phyloP scores from a whole-genome alignment of 2,329 filamentous ascomycete species.

The Fusarium sarcochroum region DNA sequence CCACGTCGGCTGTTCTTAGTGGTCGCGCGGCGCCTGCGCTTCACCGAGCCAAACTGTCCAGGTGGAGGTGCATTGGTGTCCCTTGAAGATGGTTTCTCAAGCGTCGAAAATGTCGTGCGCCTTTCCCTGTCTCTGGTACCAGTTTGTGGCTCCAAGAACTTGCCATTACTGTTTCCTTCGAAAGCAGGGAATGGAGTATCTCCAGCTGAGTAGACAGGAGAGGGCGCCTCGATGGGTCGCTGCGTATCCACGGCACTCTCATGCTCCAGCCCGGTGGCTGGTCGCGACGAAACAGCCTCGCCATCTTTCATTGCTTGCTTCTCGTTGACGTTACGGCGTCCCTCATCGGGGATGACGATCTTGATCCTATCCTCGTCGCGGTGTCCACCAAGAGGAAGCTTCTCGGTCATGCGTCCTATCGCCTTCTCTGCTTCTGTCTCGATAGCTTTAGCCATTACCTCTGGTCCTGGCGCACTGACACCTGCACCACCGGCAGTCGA shows the following conservation, averaged over 20 bases:
- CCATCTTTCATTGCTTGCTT: conserved; percentile 56
- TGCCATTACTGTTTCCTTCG: conserved; percentile 54
- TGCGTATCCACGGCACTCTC: conserved; percentile 45
- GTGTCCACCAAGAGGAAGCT: conserved; percentile 36
- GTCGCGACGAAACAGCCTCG: conserved; percentile 28
- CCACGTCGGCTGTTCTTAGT: conserved; percentile 78
- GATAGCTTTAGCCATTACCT: conserved; percentile 54
- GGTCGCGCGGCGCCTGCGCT: conserved; percentile 75
- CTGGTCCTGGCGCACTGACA: conserved; percentile 59
- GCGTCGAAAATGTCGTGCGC: conserved; percentile 69
- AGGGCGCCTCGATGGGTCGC: conserved; percentile 55
- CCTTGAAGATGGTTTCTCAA: conserved; percentile 63
- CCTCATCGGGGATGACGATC: conserved; percentile 52
- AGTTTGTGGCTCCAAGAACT: conserved; percentile 52
- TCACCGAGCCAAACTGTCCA: conserved; percentile 64
- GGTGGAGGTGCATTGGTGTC: conserved; percentile 51
- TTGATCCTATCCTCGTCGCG: conserved; percentile 51
- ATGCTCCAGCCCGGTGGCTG: conserved; percentile 40
- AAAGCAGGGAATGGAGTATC: conserved; percentile 64
- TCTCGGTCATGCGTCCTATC: conserved; percentile 49
- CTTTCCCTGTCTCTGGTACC: conserved; percentile 62
- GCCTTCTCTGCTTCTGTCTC: conserved; percentile 54
- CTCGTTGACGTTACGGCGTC: conserved; percentile 54
- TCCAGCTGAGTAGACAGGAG: conserved; percentile 59
- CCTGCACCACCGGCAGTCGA: conserved; percentile 57